Conservation (phyloP, 495 filamentous ascomycete genomes). For the Penicillium herquei region DNA sequence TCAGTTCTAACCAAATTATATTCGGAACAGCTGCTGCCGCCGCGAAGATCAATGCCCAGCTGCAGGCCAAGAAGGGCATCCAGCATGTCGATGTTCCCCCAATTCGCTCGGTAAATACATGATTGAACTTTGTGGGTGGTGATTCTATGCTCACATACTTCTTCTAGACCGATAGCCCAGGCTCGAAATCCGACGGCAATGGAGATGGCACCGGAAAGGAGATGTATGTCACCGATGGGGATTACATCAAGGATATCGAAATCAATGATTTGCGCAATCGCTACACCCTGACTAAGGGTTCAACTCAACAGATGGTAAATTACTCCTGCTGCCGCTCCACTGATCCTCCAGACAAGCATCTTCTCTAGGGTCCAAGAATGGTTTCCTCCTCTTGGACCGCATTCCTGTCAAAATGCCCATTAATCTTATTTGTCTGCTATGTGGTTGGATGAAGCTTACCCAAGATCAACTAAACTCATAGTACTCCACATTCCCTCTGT, state of each 20-base stretch:
- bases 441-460: conserved; percentile 81
- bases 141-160: conserved; percentile 5
- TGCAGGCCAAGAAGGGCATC: conserved; percentile 88
- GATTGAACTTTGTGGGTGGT: not conserved
- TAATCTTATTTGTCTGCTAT: conserved; percentile 46
- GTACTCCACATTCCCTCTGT: conserved; percentile 73
- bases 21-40: conserved; percentile 73
- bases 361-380: not conserved
- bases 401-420: conserved; percentile 29
- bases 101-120: conserved; percentile 60
- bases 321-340: conserved; percentile 68
- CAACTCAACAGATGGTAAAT: conserved; percentile 99
- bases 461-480: conserved; percentile 58
- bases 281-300: conserved; percentile 95
- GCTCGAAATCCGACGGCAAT: conserved; percentile 40
- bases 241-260: conserved; percentile 97
- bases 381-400: conserved; percentile 33
- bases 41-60: conserved; percentile 87
- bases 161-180: conserved; percentile 51
- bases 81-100: conserved; percentile 94
- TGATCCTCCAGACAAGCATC: conserved; percentile 67
- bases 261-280: conserved; percentile 97
- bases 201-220: conserved; percentile 60
- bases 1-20: conserved; percentile 1
- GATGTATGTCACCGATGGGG: conserved; percentile 90